Conservation (phyloP, 2,329 filamentous ascomycete species). For the Phaeosphaeria sp. region DNA sequence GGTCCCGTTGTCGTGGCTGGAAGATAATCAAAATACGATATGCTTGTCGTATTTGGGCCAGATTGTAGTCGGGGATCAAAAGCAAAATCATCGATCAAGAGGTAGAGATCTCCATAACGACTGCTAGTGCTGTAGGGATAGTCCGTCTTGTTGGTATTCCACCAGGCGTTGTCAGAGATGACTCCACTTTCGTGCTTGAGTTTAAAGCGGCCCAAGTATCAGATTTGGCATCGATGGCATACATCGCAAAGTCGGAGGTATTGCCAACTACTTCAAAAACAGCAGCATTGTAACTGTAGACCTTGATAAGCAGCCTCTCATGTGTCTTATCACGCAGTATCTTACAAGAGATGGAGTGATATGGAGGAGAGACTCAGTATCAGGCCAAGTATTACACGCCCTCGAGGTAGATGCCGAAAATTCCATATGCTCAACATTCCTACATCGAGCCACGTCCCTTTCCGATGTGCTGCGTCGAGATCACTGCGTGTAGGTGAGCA, state of each 20-base stretch:
- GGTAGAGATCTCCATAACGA: neutral
- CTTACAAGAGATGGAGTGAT: conserved; percentile 5
- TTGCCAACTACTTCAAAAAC: neutral
- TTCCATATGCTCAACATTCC: conserved; percentile 1
- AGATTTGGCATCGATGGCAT: neutral
- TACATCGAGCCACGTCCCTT: conserved; percentile 21
- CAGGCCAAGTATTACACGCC: neutral
- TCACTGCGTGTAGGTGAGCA: conserved; percentile 15
- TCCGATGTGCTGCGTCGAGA: conserved; percentile 19
- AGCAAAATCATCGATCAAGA: neutral
- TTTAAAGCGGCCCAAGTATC: neutral
- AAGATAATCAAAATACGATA: neutral
- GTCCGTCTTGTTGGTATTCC: neutral
- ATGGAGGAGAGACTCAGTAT: neutral
- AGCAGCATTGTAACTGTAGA: neutral
- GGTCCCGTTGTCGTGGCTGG: neutral
- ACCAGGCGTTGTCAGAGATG: neutral
- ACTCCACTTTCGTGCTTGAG: neutral
- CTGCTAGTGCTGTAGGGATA: no score
- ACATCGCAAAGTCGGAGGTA: no score
- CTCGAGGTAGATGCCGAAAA: neutral
- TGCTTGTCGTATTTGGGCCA: neutral
- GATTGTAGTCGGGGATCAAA: neutral
- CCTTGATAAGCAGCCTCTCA: neutral
- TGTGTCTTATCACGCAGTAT: neutral